Conservation (phyloP, 2,329 filamentous ascomycete genomes). For the Akanthomyces dipterigenus region DNA sequence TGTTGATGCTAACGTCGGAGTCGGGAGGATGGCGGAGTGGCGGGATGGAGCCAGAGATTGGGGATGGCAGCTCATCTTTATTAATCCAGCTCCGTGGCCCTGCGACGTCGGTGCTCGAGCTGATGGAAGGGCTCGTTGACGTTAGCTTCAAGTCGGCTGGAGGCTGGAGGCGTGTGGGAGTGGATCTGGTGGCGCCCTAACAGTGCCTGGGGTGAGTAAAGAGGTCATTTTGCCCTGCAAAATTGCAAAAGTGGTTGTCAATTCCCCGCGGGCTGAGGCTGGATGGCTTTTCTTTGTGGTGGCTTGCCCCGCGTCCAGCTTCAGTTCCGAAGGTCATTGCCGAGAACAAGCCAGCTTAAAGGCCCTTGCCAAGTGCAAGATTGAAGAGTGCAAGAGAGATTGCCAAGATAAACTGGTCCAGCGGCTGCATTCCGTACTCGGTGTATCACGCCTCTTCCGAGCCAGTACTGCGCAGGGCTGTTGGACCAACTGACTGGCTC, state of each 20-base stretch:
- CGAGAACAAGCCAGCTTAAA: not conserved
- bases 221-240: not conserved
- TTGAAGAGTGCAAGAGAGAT: not conserved
- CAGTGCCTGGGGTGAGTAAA: not conserved
- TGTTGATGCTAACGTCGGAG: not conserved
- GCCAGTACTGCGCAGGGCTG: not conserved
- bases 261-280: too few species aligned
- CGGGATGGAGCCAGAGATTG: too few species aligned
- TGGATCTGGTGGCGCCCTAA: constrained; percentile 7
- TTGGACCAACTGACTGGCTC: not conserved
- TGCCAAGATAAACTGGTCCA: not conserved
- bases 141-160: not conserved
- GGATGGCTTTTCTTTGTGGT: not conserved
- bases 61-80: not conserved
- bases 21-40: not conserved
- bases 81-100: not conserved
- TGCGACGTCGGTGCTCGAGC: not conserved
- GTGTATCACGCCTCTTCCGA: too few species aligned
- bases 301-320: not conserved
- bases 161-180: not conserved
- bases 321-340: not conserved
- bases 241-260: too few species aligned
- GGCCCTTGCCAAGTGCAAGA: not conserved
- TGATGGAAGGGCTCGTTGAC: not conserved
- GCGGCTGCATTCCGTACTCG: too few species aligned